A percentile compares a stretch with the other conserved stretches of the same genome.
Evolutionary conservation across 1,139 yeast species (phyloP).

Genomic region (Meyerozyma athensensis): DNA sequence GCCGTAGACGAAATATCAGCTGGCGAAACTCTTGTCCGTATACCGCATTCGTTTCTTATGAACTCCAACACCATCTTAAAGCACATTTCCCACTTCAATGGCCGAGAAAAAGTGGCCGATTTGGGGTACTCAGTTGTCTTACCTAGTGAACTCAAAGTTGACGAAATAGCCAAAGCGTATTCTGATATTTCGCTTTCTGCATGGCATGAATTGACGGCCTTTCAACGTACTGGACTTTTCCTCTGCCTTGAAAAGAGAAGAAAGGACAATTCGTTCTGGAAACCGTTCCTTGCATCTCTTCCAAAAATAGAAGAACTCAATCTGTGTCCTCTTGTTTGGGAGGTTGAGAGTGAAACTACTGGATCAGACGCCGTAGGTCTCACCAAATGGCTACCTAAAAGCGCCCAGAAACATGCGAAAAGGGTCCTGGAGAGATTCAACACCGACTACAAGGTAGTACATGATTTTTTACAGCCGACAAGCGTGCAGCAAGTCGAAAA

Average conservation of each 20-base stretch:
- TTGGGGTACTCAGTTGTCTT: constrained; percentile 19
- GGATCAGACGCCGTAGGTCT: constrained; percentile 8
- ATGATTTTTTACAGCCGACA: constrained; percentile 14
- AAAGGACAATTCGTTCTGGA: constrained; percentile 48
- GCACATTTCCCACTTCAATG: constrained; percentile 27
- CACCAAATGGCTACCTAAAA: constrained; percentile 35
- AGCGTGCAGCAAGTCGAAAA: constrained; percentile 5
- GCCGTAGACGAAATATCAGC: constrained; percentile 29
- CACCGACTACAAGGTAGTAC: constrained; percentile 31
- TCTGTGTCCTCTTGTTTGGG: constrained; percentile 52
- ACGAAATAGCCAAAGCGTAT: constrained; percentile 28
- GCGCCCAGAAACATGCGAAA: constrained; percentile 29
- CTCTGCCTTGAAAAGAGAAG: constrained; percentile 44
- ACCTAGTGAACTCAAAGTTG: constrained; percentile 11
- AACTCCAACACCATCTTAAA: constrained; percentile 54
- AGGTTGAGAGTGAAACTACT: constrained; percentile 18
- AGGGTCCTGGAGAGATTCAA: constrained; percentile 35
- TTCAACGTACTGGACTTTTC: constrained; percentile 46
- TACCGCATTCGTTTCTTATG: constrained; percentile 56
- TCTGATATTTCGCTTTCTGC: constrained; percentile 22
- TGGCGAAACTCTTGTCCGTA: constrained; percentile 45
- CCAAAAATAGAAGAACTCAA: constrained; percentile 48
- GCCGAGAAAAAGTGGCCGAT: constrained; percentile 16
- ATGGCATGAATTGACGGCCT: constrained; percentile 34
- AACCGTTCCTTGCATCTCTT: constrained; percentile 55